Evolutionary conservation across 805 yeast genomes (phyloP), one percentile per base, ranked within the genome.

Genomic region (Kazachstania taianensis): DNA sequence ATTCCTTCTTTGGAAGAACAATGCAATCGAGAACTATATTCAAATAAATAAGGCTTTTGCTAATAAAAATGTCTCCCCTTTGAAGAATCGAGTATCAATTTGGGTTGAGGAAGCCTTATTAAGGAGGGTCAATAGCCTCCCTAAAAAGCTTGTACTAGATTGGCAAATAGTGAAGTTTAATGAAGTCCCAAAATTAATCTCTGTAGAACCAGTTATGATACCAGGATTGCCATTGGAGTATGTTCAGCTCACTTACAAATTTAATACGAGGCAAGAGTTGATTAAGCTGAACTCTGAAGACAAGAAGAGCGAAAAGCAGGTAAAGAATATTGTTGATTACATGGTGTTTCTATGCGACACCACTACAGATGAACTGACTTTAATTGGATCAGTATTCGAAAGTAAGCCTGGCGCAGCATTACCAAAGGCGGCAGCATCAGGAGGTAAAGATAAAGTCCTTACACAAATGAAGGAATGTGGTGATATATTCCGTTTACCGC

Each of bases 21-120:
- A 69, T 20, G 94, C 94, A 6, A 75, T 87, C 47, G 84, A 84
- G 46, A 66, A 66, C 34, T 86, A 76, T 56, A 81, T 80, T 20
- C 72, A 73, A 39, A 79, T 83, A n/a, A 85, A 87, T 61, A 75
- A 77, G 50, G 77, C 85, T 2, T 87, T 87, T 65, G 89, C 94
- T 2, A 53, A 65, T 14, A 66, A 65, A 22, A 66, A 77, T 43
- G 51, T 84, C 31, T 62, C 57, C 23, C 48, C 66, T 10, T 62
- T 75, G 9, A 65, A 64, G 39, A 62, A 65, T 28, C 50, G 58
- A 12, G 62, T 76, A 16, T 68, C 80, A 2, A 63, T 75, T n/a
- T 78, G 78, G 75, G 83, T 76, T 7, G 73, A 68, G 41, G 72
- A 71, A 32, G 73, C 83, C 0, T 52, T 80, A 30, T 59, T 63